Percentiles rank a stretch among this genome's conserved stretches.
phyloP scores from a whole-genome alignment of 306 rosid species.

The Prunus kanzakura region DNA sequence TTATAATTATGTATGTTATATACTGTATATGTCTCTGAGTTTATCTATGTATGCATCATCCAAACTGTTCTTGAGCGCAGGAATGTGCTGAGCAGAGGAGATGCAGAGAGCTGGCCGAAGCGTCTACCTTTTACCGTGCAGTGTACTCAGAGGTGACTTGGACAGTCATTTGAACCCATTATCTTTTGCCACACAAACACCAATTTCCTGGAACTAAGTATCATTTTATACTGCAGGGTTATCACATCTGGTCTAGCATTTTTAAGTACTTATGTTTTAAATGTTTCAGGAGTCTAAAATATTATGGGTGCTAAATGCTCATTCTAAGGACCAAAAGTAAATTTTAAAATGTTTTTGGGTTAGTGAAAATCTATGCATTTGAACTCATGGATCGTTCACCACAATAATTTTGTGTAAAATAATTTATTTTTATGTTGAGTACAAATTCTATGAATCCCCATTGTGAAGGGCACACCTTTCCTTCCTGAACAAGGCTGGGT shows the following conservation, averaged over 20 bases:
- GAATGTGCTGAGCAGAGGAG: conserved; percentile 19
- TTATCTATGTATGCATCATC: neutral
- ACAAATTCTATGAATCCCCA: neutral
- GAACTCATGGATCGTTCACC: neutral
- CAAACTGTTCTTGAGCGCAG: neutral
- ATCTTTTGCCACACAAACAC: neutral
- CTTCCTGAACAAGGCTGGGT: neutral
- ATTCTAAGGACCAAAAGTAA: neutral
- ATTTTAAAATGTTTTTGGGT: neutral
- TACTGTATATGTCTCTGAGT: neutral
- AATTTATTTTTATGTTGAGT: neutral
- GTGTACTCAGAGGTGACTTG: conserved; percentile 36
- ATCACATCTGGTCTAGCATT: neutral
- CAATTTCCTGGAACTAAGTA: neutral
- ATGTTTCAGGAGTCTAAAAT: neutral
- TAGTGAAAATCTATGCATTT: neutral
- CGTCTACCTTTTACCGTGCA: conserved; percentile 20
- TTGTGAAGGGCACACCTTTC: neutral
- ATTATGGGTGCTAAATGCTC: neutral
- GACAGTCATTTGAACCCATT: neutral
- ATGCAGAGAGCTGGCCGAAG: conserved; percentile 18
- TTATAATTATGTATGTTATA: neutral
- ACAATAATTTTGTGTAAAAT: neutral
- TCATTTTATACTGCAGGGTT: neutral
- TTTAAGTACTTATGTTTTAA: neutral